Base-by-base conservation (phyloP, 306 rosid genomes). In the Cucurbita pepo region DNA sequence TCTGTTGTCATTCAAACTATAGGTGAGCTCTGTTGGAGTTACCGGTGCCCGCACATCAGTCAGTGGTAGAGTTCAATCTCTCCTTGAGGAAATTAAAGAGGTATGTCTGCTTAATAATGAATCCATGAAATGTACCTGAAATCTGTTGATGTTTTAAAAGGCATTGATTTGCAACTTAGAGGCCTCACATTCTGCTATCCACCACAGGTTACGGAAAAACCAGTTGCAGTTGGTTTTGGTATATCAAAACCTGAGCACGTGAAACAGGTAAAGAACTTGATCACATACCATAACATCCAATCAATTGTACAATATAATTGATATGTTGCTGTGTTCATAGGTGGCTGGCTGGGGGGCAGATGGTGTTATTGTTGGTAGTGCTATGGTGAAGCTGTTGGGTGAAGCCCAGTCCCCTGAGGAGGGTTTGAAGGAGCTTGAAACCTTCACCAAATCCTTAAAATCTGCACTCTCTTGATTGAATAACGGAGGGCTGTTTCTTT, bases 151-250 rank as follows among this genome's bases (percentile, higher is more conserved):
- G 36, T 16, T 44, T 19, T n/a, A 19, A 19, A 22, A 36, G 3
- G 16, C 16, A 10, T 56, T 56, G 62, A 22, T 56, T 21, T 56
- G 62, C 14, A 56, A 56, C 22, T 37, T 61, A 37, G 58, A 54
- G 25, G 44, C 45, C 25, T 62, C 14, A 4, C 14, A 16, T 18
- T 62, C 66, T 38, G 22, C 21, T 37, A 3, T 9, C 13, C 48
- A 16, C 13, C 4, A 36, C 82, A 93, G 98, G 84, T 79, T 72
- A 88, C 98, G 43, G 56, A 73, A 7, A 90, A 88, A 82, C 92
- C 98, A 1, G 91, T 93, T 11, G 97, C 98, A 15, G 98, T 93
- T 74, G 98, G 98, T 50, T 93, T 93, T 71, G 98, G 98, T 76
- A 88, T 93, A 79, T 90, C 98, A 3, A 87, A 79, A 56, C 94